Base-by-base conservation (phyloP, 1,139 yeast species). In the Geotrichum klebahnii region DNA sequence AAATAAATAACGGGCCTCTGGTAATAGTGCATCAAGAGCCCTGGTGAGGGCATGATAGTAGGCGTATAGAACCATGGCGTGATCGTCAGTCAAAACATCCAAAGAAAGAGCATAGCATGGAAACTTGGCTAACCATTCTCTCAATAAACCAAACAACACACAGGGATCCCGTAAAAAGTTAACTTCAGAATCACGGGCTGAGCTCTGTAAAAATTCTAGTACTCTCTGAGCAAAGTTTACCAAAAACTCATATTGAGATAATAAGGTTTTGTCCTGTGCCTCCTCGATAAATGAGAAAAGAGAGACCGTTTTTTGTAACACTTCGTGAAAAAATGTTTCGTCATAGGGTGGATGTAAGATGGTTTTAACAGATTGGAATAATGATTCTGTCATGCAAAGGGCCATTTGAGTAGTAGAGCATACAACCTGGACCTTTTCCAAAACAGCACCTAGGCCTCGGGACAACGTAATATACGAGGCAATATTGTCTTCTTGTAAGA, bases 271-370 rank as follows among this genome's bases (percentile, higher is more conserved):
- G 42, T 44, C 44, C 50, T 3, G 53, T n/a, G 31, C 34, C 26
- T 14, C 37, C 46, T 47, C 38, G 17, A 51, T 36, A 20, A 35
- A 55, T n/a, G 53, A 43, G 10, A 57, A 57, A 14, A 64, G 50
- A n/a, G 54, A 44, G 8, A 51, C 48, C 16, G 66, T 53, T 53
- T 63, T 59, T 22, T 41, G 42, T 14, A 57, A 53, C 24, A 62
- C 58, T 53, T 71, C 75, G 4, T 41, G 48, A 44, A 71, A 60
- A 47, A 70, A 69, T 2, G 59, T 50, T 2, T 66, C 57, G 44
- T 64, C 63, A 56, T 70, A 71, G 1, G 69, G 62, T 0, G 75
- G 76, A 50, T 67, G 57, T 46, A 68, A 66, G 17, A 71, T 65
- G 12, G 67, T 59, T 33, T 71, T 60, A 39, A 64, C 58, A 20